phyloP scores from a whole-genome alignment of 495 filamentous ascomycete species.

The Penicillium pancosmium region DNA sequence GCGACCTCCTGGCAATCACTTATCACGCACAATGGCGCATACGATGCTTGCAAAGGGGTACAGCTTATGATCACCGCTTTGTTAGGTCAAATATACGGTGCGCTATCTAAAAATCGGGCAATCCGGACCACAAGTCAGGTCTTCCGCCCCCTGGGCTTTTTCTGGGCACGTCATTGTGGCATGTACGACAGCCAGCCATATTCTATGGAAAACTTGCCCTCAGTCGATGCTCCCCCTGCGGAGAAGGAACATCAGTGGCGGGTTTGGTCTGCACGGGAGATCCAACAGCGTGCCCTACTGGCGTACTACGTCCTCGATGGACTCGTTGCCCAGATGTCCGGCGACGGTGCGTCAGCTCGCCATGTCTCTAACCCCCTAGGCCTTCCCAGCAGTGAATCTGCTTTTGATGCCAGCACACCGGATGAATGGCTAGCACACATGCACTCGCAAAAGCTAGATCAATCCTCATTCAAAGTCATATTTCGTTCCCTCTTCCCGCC shows the following conservation, averaged over 20 bases:
- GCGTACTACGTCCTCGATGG: conserved; percentile 54
- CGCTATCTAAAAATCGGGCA: conserved; percentile 47
- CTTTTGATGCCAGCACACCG: conserved; percentile 44
- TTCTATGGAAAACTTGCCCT: conserved; percentile 40
- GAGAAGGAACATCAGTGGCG: conserved; percentile 50
- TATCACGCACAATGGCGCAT: conserved; percentile 48
- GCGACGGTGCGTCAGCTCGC: conserved; percentile 43
- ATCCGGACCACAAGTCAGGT: conserved; percentile 52
- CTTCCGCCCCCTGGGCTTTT: conserved; percentile 51
- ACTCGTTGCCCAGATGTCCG: conserved; percentile 50
- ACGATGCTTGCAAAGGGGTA: conserved; percentile 50
- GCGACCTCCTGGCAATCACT: conserved; percentile 55
- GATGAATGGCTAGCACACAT: conserved; percentile 48
- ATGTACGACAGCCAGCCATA: conserved; percentile 45
- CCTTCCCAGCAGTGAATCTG: conserved; percentile 45
- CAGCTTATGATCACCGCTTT: conserved; percentile 52
- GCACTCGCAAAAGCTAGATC: conserved; percentile 33
- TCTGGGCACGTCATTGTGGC: conserved; percentile 52
- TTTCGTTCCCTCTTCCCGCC: conserved; percentile 47
- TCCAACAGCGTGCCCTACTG: conserved; percentile 49
- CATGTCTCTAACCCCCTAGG: conserved; percentile 47
- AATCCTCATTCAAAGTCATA: conserved; percentile 43
- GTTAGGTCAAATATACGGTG: conserved; percentile 50
- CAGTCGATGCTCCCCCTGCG: conserved; percentile 28
- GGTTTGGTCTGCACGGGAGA: conserved; percentile 48